phyloP scores from a whole-genome alignment of 208 protist genomes.

The Leishmania guyanensis region DNA sequence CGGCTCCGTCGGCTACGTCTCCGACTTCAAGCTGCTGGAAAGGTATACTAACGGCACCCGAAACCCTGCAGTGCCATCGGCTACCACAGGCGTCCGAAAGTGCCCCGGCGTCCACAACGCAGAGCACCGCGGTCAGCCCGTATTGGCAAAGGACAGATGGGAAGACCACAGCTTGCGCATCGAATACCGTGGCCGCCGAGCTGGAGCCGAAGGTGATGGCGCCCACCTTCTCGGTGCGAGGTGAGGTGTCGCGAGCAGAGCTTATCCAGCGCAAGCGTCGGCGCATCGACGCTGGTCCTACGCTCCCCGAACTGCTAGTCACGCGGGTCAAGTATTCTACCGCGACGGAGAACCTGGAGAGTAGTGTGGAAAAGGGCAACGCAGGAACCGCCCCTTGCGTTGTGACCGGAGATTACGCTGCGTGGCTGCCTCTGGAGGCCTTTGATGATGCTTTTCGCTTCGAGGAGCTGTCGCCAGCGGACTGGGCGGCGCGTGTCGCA shows the following conservation, averaged over 20 bases:
- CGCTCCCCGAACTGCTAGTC: slow-evolving; percentile 71
- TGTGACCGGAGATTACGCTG: slow-evolving; percentile 45
- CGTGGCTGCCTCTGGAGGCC: slow-evolving; percentile 88
- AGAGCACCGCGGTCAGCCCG: not conserved
- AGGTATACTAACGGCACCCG: not conserved
- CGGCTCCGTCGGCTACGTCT: not conserved
- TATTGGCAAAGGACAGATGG: not conserved
- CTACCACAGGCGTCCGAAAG: not conserved
- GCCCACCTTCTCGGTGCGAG: slow-evolving; percentile 55
- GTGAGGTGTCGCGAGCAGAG: slow-evolving; percentile 84
- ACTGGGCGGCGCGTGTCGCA: slow-evolving; percentile 61
- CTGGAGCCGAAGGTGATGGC: slow-evolving; percentile 94
- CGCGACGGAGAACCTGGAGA: slow-evolving; percentile 5
- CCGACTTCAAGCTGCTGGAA: not conserved
- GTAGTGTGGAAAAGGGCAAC: not conserved
- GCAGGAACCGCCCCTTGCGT: not conserved
- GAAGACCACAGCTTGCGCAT: not conserved
- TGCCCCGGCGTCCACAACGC: not conserved
- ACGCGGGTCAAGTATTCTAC: slow-evolving; percentile 52
- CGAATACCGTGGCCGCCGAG: not conserved
- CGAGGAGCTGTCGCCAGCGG: slow-evolving; percentile 74
- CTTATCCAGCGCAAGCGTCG: slow-evolving; percentile 77
- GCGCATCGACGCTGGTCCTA: slow-evolving; percentile 54
- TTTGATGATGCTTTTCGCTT: slow-evolving; percentile 92
- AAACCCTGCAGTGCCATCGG: not conserved